Conservation (phyloP, 1,139 yeast species). For the Zhuliangozyma parablackwelliae region DNA sequence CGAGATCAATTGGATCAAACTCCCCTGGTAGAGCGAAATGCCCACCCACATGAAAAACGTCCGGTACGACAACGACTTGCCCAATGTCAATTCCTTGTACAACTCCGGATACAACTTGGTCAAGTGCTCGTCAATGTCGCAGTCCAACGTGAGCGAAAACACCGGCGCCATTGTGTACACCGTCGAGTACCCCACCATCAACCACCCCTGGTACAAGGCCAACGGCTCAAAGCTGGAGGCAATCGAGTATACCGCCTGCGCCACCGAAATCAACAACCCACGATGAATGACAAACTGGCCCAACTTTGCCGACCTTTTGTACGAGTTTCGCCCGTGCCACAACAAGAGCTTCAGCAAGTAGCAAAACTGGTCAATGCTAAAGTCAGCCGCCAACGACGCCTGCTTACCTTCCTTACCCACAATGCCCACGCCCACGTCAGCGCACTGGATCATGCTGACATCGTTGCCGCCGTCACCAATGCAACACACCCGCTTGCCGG, state of each 20-base stretch:
- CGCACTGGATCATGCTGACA: slow-evolving; percentile 98
- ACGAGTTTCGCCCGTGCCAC: slow-evolving; percentile 98
- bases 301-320: slow-evolving; percentile 89
- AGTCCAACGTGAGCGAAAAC: slow-evolving; percentile 84
- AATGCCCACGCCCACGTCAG: slow-evolving; percentile 98
- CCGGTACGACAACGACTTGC: slow-evolving; percentile 76
- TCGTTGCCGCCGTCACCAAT: slow-evolving; percentile 99
- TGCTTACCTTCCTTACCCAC: slow-evolving; percentile 98
- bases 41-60: slow-evolving; percentile 91
- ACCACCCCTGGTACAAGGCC: slow-evolving; percentile 91
- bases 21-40: slow-evolving; percentile 85
- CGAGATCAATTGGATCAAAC: slow-evolving; percentile 71
- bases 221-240: slow-evolving; percentile 87
- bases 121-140: slow-evolving; percentile 85
- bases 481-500: slow-evolving; percentile 91
- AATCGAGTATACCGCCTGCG: slow-evolving; percentile 90
- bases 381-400: slow-evolving; percentile 96
- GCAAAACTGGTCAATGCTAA: slow-evolving; percentile 88
- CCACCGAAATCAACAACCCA: slow-evolving; percentile 90
- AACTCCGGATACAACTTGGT: slow-evolving; percentile 92
- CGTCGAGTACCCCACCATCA: slow-evolving; percentile 98
- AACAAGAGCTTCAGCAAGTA: slow-evolving; percentile 78
- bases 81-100: slow-evolving; percentile 86
- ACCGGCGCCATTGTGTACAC: slow-evolving; percentile 98
- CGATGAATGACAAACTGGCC: slow-evolving; percentile 96